Percentiles rank a stretch among this genome's conserved stretches.
These are phyloP conservation scores for Gossypium herbaceum DNA, from an alignment of 345 rosid species.

Conservation along the genomic window DNA sequence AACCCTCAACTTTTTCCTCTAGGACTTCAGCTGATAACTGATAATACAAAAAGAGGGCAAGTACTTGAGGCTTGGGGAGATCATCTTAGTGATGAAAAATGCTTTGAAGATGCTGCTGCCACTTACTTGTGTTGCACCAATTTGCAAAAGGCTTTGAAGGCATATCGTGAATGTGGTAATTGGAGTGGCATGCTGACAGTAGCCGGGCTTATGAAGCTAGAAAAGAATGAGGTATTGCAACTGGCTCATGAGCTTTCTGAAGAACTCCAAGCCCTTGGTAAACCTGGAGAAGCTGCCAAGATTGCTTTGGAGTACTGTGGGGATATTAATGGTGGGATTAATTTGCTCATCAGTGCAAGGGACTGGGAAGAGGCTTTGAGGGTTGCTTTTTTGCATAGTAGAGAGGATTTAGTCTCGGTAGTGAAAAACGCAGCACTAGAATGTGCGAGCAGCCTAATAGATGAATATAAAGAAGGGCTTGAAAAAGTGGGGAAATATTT, in stretches of 20 bases:
- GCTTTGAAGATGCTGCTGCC: slow-evolving; percentile 87
- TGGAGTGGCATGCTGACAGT: slow-evolving; percentile 90
- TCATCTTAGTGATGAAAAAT: slow-evolving; percentile 65
- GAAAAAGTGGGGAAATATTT: slow-evolving; percentile 90
- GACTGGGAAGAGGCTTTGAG: slow-evolving; percentile 97
- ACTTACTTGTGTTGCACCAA: slow-evolving; percentile 70
- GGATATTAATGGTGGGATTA: slow-evolving; percentile 64
- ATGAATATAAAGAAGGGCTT: slow-evolving; percentile 71
- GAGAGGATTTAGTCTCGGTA: slow-evolving; percentile 53
- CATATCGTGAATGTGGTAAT: slow-evolving; percentile 78
- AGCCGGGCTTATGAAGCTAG: slow-evolving; percentile 74
- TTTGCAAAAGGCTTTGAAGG: slow-evolving; percentile 80
- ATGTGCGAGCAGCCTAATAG: slow-evolving; percentile 54
- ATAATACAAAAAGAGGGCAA: slow-evolving; percentile 48
- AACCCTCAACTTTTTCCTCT: slow-evolving; percentile 78
- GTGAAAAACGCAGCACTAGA: slow-evolving; percentile 71
- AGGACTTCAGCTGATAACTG: slow-evolving; percentile 67
- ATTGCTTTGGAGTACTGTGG: slow-evolving; percentile 81
- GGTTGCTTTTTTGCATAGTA: slow-evolving; percentile 64
- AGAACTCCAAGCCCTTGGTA: slow-evolving; percentile 92
- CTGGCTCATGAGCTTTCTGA: slow-evolving; percentile 84
- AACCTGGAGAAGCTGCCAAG: slow-evolving; percentile 91
- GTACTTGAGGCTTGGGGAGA: slow-evolving; percentile 95
- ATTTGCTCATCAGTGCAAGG: slow-evolving; percentile 69
- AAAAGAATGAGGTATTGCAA: slow-evolving; percentile 58